A percentile compares a stretch with the other conserved stretches of the same genome.
Evolutionary conservation across 139 green algal species (phyloP).

Genomic region (Desmodesmus armatus): DNA sequence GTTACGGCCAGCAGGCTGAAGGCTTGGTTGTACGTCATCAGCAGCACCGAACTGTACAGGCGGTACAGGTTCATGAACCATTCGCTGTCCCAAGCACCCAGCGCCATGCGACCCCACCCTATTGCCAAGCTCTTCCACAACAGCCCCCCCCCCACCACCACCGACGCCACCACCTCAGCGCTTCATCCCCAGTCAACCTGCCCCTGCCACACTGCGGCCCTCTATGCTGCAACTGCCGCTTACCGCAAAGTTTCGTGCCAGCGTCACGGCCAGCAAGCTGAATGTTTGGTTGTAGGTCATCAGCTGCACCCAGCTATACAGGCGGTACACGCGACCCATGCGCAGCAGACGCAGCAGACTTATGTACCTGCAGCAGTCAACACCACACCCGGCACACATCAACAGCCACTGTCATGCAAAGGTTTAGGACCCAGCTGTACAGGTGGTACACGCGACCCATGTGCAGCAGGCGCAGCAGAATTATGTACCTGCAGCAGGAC

Average conservation of each 20-base stretch:
- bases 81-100: too few relatives aligned
- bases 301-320: slow-evolving; percentile 45
- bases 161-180: background rate
- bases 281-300: slow-evolving; percentile 56
- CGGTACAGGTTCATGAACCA: too few relatives aligned
- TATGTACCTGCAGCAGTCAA: background rate
- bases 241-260: background rate
- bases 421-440: slow-evolving; percentile 47
- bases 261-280: slow-evolving; percentile 38
- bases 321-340: background rate
- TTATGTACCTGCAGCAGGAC: slow-evolving; percentile 25
- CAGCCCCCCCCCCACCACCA: background rate
- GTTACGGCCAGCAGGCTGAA: slow-evolving; percentile 52
- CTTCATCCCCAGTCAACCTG: too few relatives aligned
- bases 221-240: background rate
- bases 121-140: background rate
- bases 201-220: background rate
- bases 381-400: too few relatives aligned
- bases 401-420: too few relatives aligned
- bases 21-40: slow-evolving; percentile 55
- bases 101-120: too few relatives aligned
- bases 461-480: slow-evolving; percentile 48
- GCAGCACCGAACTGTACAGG: slow-evolving; percentile 43
- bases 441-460: slow-evolving; percentile 52
- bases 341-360: background rate